A percentile compares a stretch with the other conserved stretches of the same genome.
phyloP scores from a whole-genome alignment of 768 basidiomycete genomes.

The Kwoniella dendrophila region DNA sequence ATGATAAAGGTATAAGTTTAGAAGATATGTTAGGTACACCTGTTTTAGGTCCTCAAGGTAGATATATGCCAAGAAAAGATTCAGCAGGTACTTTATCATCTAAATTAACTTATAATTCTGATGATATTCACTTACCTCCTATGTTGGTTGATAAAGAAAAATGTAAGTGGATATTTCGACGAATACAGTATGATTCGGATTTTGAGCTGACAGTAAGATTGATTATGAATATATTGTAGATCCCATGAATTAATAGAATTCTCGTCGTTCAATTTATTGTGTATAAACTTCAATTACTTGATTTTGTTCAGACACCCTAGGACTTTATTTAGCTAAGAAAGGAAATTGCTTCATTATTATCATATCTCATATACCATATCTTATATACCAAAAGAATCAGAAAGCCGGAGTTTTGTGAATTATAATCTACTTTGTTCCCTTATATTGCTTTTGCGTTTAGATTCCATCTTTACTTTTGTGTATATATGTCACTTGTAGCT shows the following conservation, averaged over 20 bases:
- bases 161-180: conserved; percentile 3
- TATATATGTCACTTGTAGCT: too few species aligned
- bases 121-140: conserved; percentile 12
- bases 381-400: not conserved
- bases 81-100: not conserved
- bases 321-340: not conserved
- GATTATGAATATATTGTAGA: not conserved
- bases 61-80: conserved; percentile 15
- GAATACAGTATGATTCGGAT: not conserved
- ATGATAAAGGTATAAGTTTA: conserved; percentile 20
- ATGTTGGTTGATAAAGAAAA: conserved; percentile 14
- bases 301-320: too few species aligned
- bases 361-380: not conserved
- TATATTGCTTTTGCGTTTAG: not conserved
- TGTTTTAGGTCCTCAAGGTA: conserved; percentile 4
- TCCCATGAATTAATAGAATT: not conserved
- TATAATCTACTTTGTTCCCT: not conserved
- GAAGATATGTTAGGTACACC: conserved; percentile 29
- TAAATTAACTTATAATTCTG: not conserved
- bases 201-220: not conserved
- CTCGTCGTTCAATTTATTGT: too few species aligned
- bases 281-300: too few species aligned
- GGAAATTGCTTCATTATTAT: not conserved
- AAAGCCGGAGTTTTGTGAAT: not conserved
- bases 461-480: too few species aligned